Percentiles rank a stretch among this genome's conserved stretches.
Evolutionary conservation across 108 stramenopile species (phyloP).

Genomic region (Parmales sp.): DNA sequence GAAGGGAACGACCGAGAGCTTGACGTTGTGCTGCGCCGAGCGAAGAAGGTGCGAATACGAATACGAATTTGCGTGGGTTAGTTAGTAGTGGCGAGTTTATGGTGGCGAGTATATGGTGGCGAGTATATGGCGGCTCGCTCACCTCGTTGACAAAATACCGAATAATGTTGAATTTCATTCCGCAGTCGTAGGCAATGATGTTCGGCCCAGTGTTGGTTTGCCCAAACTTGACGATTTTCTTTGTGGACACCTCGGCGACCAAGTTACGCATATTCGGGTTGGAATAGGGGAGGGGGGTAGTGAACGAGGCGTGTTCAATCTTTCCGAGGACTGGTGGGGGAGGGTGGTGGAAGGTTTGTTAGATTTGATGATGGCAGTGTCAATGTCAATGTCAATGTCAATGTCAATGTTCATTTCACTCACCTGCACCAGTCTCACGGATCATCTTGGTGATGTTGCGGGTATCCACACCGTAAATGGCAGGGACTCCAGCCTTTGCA

Average conservation of each 20-base stretch:
- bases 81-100: too few relatives aligned
- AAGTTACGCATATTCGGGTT: conserved; percentile 79
- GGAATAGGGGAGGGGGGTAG: conserved; percentile 21
- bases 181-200: conserved; percentile 90
- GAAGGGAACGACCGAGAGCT: conserved; percentile 89
- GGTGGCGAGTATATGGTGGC: too few relatives aligned
- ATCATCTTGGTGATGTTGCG: conserved; percentile 93
- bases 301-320: conserved; percentile 67
- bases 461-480: conserved; percentile 86
- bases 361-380: too few relatives aligned
- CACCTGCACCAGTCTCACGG: conserved; percentile 85
- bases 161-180: conserved; percentile 98
- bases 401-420: too few relatives aligned
- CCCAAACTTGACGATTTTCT: conserved; percentile 76
- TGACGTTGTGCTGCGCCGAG: conserved; percentile 79
- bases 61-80: too few relatives aligned
- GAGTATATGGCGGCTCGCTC: too few relatives aligned
- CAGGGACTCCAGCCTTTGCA: conserved; percentile 86
- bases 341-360: too few relatives aligned
- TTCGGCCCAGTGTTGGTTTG: conserved; percentile 75
- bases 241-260: conserved; percentile 83
- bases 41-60: too few relatives aligned
- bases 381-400: too few relatives aligned
- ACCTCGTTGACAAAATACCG: conserved; percentile 76
- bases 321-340: conserved; percentile 56